Conservation (phyloP, 2,329 filamentous ascomycete genomes). For the Pyrenophora seminiperda region DNA sequence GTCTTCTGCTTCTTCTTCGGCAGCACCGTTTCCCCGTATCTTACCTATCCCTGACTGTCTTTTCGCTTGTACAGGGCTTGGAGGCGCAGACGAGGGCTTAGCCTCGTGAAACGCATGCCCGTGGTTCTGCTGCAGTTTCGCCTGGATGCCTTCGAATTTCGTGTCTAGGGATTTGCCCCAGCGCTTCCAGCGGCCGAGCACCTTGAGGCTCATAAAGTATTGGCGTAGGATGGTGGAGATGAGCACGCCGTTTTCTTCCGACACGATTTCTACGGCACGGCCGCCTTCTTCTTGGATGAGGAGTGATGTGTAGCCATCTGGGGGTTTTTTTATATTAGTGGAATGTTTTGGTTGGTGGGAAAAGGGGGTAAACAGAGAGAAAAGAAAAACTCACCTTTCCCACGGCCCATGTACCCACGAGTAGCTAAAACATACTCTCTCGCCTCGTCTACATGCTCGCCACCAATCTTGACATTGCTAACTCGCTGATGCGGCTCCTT, state of each 20-base stretch:
- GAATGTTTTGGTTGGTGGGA: not conserved
- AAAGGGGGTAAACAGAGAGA: not conserved
- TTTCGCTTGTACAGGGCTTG: constrained; percentile 1
- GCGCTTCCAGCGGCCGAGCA: constrained; percentile 78
- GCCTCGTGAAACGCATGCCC: constrained; percentile 56
- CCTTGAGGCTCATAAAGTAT: constrained; percentile 86
- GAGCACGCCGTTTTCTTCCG: constrained; percentile 84
- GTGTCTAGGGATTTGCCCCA: constrained; percentile 66
- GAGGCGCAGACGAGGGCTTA: constrained; percentile 12
- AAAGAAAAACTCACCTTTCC: constrained; percentile 58
- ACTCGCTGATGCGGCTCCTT: constrained; percentile 67
- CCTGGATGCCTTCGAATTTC: constrained; percentile 71
- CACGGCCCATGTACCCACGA: constrained; percentile 84
- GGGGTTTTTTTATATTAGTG: not conserved
- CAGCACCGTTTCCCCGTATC: constrained; percentile 9
- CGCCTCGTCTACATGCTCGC: constrained; percentile 64
- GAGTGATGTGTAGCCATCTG: constrained; percentile 77
- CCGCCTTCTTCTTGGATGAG: constrained; percentile 79
- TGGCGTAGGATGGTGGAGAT: constrained; percentile 86
- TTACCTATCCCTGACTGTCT: constrained; percentile 21
- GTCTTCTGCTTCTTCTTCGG: not conserved
- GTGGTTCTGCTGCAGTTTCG: constrained; percentile 61
- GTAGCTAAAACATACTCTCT: constrained; percentile 76
- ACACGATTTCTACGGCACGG: constrained; percentile 75
- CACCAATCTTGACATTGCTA: constrained; percentile 64